These are phyloP conservation scores for Aphanomyces euteiches DNA, from an alignment of 352 stramenopile species.

Conservation along the genomic window DNA sequence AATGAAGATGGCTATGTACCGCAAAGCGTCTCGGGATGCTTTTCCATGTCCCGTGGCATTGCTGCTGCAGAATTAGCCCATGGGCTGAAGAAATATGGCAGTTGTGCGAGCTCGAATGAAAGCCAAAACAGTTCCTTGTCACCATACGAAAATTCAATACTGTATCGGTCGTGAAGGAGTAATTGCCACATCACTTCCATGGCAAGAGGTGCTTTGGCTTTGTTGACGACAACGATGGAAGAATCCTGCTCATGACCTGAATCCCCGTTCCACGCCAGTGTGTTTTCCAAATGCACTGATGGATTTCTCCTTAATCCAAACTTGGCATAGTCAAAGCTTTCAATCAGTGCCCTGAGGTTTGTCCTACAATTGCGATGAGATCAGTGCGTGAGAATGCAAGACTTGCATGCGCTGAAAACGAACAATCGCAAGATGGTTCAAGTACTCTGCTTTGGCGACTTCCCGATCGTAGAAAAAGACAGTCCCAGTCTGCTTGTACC, in stretches of 20 bases:
- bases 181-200: constrained; percentile 26
- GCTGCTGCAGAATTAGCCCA: constrained; percentile 21
- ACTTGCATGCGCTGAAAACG: constrained; percentile 15
- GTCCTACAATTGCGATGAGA: constrained; percentile 5
- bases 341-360: constrained; percentile 2
- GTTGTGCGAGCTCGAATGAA: constrained; percentile 12
- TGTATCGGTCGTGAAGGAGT: constrained; percentile 14
- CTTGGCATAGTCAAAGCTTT: constrained; percentile 14
- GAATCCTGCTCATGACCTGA: constrained; percentile 30
- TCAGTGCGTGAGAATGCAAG: neutral
- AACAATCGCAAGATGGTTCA: constrained; percentile 12
- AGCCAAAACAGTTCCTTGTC: constrained; percentile 32
- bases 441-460: constrained; percentile 16
- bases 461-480: constrained; percentile 30
- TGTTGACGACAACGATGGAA: constrained; percentile 29
- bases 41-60: constrained; percentile 11
- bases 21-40: constrained; percentile 25
- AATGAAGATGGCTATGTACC: constrained; percentile 3
- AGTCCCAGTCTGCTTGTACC: constrained; percentile 21
- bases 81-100: constrained; percentile 25
- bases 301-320: constrained; percentile 11
- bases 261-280: constrained; percentile 15
- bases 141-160: constrained; percentile 19
- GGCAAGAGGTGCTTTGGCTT: constrained; percentile 12
- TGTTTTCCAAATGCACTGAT: constrained; percentile 11